A percentile compares a stretch with the other conserved stretches of the same genome.
These are phyloP conservation scores for Abelmoschus esculentus DNA, from an alignment of 345 rosid genomes.

Conservation along the genomic window DNA sequence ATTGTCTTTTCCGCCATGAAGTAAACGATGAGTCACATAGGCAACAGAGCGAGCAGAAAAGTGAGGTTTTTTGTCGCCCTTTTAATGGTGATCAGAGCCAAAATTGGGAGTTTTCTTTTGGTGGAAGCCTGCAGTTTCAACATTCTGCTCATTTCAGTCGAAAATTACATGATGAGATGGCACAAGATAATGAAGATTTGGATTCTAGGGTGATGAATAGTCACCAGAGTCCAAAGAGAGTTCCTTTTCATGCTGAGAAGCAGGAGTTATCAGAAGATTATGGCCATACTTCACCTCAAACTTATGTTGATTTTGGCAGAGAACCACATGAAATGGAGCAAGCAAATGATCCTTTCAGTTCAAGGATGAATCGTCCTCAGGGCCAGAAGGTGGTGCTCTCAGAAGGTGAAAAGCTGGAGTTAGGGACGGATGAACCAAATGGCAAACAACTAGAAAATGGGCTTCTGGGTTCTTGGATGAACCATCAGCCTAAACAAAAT, in stretches of 20 bases:
- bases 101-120: too few species aligned
- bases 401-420: not conserved
- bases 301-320: not conserved
- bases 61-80: too few species aligned
- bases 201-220: not conserved
- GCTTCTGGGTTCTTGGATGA: not conserved
- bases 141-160: not conserved
- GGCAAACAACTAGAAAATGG: not conserved
- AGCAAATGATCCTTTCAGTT: not conserved
- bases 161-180: not conserved
- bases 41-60: too few species aligned
- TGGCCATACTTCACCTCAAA: not conserved
- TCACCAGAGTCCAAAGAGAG: not conserved
- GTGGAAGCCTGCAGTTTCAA: not conserved
- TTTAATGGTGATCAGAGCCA: too few species aligned
- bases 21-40: too few species aligned
- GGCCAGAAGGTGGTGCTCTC: not conserved
- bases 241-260: not conserved
- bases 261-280: not conserved
- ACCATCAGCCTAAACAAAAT: not conserved
- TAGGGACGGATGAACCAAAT: not conserved
- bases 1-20: too few species aligned
- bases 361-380: not conserved
- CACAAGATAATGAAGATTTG: not conserved
- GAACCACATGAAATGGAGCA: conserved; percentile 3